Evolutionary conservation across 108 stramenopile genomes (phyloP), one percentile per base, ranked within the genome.

Genomic region (Nannochloropsis salina): DNA sequence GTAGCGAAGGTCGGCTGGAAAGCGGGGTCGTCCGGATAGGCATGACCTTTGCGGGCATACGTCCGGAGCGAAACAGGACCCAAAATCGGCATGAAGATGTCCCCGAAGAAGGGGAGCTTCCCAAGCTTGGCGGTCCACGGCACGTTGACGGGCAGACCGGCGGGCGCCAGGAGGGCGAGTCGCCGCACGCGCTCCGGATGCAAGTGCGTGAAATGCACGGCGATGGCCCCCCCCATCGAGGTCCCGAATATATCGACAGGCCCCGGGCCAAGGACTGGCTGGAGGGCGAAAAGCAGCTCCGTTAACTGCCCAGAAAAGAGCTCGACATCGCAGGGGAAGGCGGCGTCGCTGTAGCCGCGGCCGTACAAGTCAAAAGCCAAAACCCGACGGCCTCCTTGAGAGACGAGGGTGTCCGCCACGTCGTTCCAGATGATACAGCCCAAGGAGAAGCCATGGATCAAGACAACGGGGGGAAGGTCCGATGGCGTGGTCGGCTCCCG

Each of bases 341-440:
- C 61, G 20, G 61, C 61, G n/a, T 74, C 61, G 6, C 61, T 74
- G 61, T 74, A 74, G 61, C 61, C 61, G 20, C 61, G 15, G 15
- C 61, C 61, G 61, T n/a, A 74, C n/a, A 74, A 74, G n/a, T 74
- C 61, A 74, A 74, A 74, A 2, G 61, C 61, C 20, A 74, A n/a
- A 2, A 74, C 61, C 15, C 61, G 61, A 74, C 61, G 61, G 2
- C 61, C 61, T 6, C 61, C 61, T 74, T n/a, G 1, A 4, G 15
- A 4, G 8, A 74, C 61, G 2, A 74, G 61, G 8, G 61, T 2
- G 15, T 74, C 61, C 20, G 61, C 61, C 15, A 74, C n/a, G 8
- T 74, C 61, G n/a, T 74, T 74, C 61, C 61, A 74, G 4, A 74
- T 74, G 61, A 74, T n/a, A 74, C 61, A 74, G 61, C 61, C 61